Conservation (phyloP, 1,284 basidiomycete species). For the Stygiomarasmius scandens region DNA sequence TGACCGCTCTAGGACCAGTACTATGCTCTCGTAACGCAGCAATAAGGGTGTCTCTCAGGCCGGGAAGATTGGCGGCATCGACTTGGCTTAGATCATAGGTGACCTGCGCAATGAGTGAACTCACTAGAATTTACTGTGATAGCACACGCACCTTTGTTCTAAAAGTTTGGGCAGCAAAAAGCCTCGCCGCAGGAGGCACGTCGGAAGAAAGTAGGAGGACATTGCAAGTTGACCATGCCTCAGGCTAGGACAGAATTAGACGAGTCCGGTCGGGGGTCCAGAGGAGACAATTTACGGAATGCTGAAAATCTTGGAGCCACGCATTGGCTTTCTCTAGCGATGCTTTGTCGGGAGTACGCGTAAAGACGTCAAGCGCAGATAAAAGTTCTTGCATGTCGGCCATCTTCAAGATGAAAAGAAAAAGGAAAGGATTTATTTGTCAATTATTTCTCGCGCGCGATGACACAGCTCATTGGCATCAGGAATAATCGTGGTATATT, state of each 20-base stretch:
- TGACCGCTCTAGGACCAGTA: conserved; percentile 81
- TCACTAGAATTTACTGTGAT: not conserved
- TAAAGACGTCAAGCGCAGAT: conserved; percentile 76
- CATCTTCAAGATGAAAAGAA: conserved; percentile 40
- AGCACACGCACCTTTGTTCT: conserved; percentile 79
- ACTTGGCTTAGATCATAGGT: conserved; percentile 95
- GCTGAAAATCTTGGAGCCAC: conserved; percentile 96
- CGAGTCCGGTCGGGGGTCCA: conserved; percentile 58
- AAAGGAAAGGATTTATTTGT: not conserved
- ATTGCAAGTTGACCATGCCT: conserved; percentile 97
- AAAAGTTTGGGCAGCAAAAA: conserved; percentile 98
- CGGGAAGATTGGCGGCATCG: conserved; percentile 67
- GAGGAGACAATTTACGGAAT: conserved; percentile 87
- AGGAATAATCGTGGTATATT: conserved; percentile 24
- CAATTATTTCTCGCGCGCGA: conserved; percentile 4
- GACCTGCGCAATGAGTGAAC: conserved; percentile 59
- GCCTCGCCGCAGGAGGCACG: conserved; percentile 79
- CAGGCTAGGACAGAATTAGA: conserved; percentile 77
- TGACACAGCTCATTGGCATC: not conserved
- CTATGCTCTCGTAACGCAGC: conserved; percentile 73
- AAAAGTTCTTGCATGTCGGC: conserved; percentile 70
- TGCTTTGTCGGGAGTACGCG: conserved; percentile 77
- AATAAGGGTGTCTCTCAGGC: conserved; percentile 87
- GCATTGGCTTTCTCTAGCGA: conserved; percentile 86
- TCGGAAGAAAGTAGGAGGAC: conserved; percentile 83